Evolutionary conservation across 1,284 basidiomycete species (phyloP), one percentile per base, ranked within the genome.

Genomic region (Wallemia mellicola): DNA sequence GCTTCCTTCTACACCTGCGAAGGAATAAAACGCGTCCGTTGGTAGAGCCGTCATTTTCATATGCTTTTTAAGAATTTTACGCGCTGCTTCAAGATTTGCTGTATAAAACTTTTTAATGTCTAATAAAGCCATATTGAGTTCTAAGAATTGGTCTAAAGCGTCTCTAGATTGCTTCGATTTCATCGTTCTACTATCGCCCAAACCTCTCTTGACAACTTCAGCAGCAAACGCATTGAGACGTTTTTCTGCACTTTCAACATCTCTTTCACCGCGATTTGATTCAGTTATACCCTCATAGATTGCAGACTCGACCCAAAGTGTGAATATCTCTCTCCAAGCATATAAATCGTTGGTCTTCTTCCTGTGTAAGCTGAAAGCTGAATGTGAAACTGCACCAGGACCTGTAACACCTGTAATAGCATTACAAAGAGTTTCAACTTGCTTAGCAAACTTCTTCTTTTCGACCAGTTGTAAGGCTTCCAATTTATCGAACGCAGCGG

Each of bases 1-100:
- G n/a, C 38, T 48, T 5, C 38, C 38, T 48, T 48, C 38, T 7
- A 48, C 38, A 22, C 38, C 65, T 64, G 26, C 62, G 64, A 17
- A 66, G 62, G 26, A 63, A 61, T 32, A 67, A 61, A 24, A 65
- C 61, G 3, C 61, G 60, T 0, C 28, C 24, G 38, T 59, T 25
- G 59, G 38, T n/a, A 48, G 38, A 5, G 38, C 38, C 22, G 38
- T 48, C 38, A 48, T 48, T 22, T 48, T 48, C 38, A 48, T 48
- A n/a, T 94, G 91, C 68, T 95, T 95, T 74, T 95, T 94, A 62
- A 94, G 77, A 62, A 88, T 87, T 71, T 88, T 88, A 55, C 84
- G 78, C 1, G 79, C 82, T 1, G 89, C 91, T 68, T 94, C 87
- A 5, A 83, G 76, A 64, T 88, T 95, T 7, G 86, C 86, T 30